Evolutionary conservation across 2,329 filamentous ascomycete species (phyloP), one percentile per base, ranked within the genome.

Genomic region (Cadophora gregata): DNA sequence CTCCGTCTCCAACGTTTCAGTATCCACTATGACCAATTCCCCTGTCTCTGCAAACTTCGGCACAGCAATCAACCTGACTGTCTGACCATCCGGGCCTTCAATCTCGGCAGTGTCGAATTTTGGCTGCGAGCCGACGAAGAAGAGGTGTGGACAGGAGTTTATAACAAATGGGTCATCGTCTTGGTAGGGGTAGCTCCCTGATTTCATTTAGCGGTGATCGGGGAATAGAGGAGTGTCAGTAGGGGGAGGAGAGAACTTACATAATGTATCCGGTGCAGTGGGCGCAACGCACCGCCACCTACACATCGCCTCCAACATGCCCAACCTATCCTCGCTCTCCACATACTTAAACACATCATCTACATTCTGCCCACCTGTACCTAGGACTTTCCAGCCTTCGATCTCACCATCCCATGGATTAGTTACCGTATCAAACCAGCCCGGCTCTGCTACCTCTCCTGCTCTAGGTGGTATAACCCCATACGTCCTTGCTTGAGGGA

Each of bases 101-200:
- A 96, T 89, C 1, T 90, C 78, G 33, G 85, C 86, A 2, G 90
- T 94, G 61, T 87, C 89, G 77, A 96, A 97, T 62, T 84, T 83
- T 2, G 93, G 90, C 78, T 97, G 93, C 73, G 91, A 93, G 19
- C 94, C 94, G 1, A 92, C 90, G 77, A 99, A 93, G 80, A 93
- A 98, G 36, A 99, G 83, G 75, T 99, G 95, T 2, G 96, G 96
- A 69, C 93, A 97, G 21, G 88, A 82, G 70, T 90, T 87, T 74
- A 99, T 84, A 51, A 98, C 90, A 75, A 98, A 96, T 0, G 93
- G 93, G 76, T 99, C 96, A 59, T 93, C 87, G 21, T 96, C 92
- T 79, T 98, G 94, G 79, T 97, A 99, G 0, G 96, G 96, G 76
- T 98, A 99, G 76, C 92, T 94, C 92, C 93, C 93, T 94, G 67